Conservation (phyloP, 148 eudicot species). For the Tetragonia tetragonoides region DNA sequence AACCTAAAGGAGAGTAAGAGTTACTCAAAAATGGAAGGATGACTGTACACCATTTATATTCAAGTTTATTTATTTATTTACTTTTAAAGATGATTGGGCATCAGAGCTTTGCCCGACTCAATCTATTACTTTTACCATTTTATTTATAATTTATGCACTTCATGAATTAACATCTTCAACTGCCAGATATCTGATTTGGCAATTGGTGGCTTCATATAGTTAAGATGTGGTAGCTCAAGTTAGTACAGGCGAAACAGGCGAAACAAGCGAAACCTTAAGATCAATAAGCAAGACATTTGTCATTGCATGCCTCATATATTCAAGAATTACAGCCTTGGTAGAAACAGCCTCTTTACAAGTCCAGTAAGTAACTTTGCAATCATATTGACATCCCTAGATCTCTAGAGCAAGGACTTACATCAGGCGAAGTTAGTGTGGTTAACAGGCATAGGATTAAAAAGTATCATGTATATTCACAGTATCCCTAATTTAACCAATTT, state of each 20-base stretch:
- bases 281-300: too few species aligned
- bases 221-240: not conserved
- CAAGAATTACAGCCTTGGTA: not conserved
- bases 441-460: too few species aligned
- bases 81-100: too few species aligned
- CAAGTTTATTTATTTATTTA: not conserved
- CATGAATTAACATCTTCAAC: not conserved
- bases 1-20: not conserved
- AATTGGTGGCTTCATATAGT: conserved; percentile 4
- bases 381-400: not conserved
- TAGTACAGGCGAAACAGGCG: not conserved
- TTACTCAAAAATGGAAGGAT: not conserved
- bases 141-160: not conserved
- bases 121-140: too few species aligned
- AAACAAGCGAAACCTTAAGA: too few species aligned
- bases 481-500: not conserved
- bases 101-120: too few species aligned
- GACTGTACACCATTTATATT: not conserved
- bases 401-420: too few species aligned
- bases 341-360: not conserved
- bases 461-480: too few species aligned
- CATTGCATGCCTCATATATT: not conserved
- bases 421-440: too few species aligned
- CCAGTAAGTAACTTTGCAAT: not conserved
- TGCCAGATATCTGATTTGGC: not conserved